Percentiles rank a stretch among this genome's conserved stretches.
These are phyloP conservation scores for Udeniomyces megalosporus DNA, from an alignment of 768 basidiomycete species.

Conservation along the genomic window DNA sequence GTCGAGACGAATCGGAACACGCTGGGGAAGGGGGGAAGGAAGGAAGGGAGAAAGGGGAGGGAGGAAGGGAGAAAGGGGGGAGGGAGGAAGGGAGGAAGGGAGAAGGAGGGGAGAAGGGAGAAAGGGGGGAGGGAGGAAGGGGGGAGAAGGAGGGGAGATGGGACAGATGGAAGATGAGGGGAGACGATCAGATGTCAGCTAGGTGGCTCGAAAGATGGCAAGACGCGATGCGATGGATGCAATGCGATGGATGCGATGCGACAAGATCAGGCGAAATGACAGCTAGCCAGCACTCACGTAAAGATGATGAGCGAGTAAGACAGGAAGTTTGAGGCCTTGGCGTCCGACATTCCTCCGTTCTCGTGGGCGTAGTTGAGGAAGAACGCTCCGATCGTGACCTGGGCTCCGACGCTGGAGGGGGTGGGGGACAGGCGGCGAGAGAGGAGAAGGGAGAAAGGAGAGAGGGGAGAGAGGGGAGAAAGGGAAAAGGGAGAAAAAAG, in stretches of 20 bases:
- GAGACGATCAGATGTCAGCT: no score
- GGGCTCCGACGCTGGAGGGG: conserved; percentile 34
- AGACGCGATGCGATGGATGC: not conserved
- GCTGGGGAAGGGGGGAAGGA: conserved; percentile 11
- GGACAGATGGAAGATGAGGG: not conserved
- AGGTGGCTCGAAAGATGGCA: no score
- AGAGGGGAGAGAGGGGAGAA: not conserved
- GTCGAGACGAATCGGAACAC: conserved; percentile 42
- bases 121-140: no score
- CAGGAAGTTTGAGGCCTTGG: conserved; percentile 47
- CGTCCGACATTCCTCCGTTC: conserved; percentile 36
- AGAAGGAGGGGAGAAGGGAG: no score
- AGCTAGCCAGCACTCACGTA: conserved; percentile 24
- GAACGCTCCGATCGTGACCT: conserved; percentile 48
- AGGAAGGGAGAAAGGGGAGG: not conserved
- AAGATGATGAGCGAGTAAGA: conserved; percentile 59
- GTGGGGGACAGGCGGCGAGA: not conserved
- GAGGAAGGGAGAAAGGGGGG: not conserved
- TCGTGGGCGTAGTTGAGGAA: conserved; percentile 56
- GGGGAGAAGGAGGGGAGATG: not conserved
- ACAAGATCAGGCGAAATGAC: no score
- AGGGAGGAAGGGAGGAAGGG: not conserved
- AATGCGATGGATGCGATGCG: no score
- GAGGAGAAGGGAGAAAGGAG: not conserved
- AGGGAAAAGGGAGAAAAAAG: not conserved